Conservation (phyloP, 1,284 basidiomycete species). For the Neolentinus lepideus region DNA sequence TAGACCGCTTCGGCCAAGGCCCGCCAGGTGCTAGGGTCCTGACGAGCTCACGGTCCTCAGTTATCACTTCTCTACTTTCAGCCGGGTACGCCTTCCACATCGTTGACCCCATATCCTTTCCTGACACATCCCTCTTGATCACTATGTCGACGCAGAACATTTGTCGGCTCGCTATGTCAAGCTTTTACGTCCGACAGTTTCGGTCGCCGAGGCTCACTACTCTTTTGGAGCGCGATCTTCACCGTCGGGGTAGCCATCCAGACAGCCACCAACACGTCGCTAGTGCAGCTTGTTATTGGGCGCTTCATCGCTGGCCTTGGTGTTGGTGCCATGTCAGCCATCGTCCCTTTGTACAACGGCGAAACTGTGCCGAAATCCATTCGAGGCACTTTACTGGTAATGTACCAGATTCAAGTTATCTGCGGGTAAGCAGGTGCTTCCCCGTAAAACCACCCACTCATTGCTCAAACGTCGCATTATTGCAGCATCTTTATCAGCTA, state of each 20-base stretch:
- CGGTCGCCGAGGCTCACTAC: constrained; percentile 65
- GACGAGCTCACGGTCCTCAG: constrained; percentile 58
- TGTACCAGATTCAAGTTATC: constrained; percentile 76
- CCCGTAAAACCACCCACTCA: too few species aligned
- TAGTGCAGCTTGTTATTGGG: constrained; percentile 64
- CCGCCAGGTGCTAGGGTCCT: constrained; percentile 45
- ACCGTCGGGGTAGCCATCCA: constrained; percentile 68
- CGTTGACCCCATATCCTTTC: background rate
- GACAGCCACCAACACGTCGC: constrained; percentile 51
- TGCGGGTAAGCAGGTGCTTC: constrained; percentile 36
- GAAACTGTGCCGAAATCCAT: constrained; percentile 74
- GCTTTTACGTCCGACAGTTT: constrained; percentile 73
- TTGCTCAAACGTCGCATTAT: background rate
- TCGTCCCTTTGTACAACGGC: constrained; percentile 69
- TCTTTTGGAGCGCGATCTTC: constrained; percentile 73
- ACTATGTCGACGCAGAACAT: constrained; percentile 38
- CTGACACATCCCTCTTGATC: too few species aligned
- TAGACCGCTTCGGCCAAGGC: constrained; percentile 55
- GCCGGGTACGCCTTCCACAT: constrained; percentile 44
- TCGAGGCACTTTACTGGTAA: constrained; percentile 64
- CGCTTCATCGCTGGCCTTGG: constrained; percentile 68
- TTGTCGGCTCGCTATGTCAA: constrained; percentile 65
- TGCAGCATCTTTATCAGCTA: constrained; percentile 65
- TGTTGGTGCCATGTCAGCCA: constrained; percentile 59
- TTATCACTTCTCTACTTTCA: constrained; percentile 75